These are phyloP conservation scores for Metschnikowia borealis DNA, from an alignment of 805 yeast species.

Conservation along the genomic window DNA sequence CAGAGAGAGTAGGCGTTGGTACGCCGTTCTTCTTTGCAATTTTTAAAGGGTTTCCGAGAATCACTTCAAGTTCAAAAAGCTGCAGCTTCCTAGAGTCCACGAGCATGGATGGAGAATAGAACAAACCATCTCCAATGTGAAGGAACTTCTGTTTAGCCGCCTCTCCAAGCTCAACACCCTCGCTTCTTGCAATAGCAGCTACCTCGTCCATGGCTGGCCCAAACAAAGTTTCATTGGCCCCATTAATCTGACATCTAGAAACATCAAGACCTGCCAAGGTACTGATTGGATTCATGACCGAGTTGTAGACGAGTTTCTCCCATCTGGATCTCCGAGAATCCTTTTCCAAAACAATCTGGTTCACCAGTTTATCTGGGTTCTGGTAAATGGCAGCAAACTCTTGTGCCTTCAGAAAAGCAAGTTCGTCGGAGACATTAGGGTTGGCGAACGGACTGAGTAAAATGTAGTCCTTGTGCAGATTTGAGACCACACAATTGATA, in stretches of 20 bases:
- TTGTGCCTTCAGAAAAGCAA: constrained; percentile 16
- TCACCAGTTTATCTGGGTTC: constrained; percentile 22
- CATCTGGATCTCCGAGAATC: constrained; percentile 33
- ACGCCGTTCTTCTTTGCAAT: constrained; percentile 15
- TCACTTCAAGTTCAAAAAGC: constrained; percentile 67
- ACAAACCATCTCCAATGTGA: constrained; percentile 40
- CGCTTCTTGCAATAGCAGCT: constrained; percentile 61
- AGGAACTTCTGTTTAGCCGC: constrained; percentile 47
- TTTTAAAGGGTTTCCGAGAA: constrained; percentile 60
- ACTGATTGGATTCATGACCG: constrained; percentile 33
- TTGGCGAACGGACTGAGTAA: constrained; percentile 48
- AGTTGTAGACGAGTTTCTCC: constrained; percentile 37
- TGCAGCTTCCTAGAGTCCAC: constrained; percentile 64
- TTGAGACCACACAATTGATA: constrained; percentile 43
- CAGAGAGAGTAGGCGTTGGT: constrained; percentile 53
- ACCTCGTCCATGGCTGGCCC: constrained; percentile 68
- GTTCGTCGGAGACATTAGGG: constrained; percentile 14
- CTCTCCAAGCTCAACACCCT: constrained; percentile 53
- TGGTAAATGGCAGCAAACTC: constrained; percentile 28
- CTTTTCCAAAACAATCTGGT: constrained; percentile 25
- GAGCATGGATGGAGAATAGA: constrained; percentile 68
- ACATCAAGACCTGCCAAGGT: constrained; percentile 33
- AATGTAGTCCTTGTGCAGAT: constrained; percentile 49
- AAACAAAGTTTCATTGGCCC: constrained; percentile 28
- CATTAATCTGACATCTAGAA: constrained; percentile 32